Conservation (phyloP, 2,329 filamentous ascomycete species). For the Pseudocercospora fijiensis region DNA sequence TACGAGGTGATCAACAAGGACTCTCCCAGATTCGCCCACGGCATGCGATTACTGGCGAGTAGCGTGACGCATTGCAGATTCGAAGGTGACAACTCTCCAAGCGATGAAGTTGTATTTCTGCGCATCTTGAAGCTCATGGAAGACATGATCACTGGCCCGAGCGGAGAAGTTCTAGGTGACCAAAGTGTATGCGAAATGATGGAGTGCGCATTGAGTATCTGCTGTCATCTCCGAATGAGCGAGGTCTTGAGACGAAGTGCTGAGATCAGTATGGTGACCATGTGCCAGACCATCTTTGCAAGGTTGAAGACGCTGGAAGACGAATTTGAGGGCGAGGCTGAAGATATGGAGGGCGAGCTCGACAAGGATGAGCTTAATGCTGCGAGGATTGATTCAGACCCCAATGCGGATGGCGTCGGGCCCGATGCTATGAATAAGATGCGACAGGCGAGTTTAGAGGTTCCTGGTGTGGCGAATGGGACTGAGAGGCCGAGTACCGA, state of each 20-base stretch:
- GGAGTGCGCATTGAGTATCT: constrained; percentile 95
- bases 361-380: constrained; percentile 68
- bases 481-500: constrained; percentile 39
- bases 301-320: constrained; percentile 83
- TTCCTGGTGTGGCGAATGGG: constrained; percentile 35
- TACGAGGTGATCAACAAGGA: constrained; percentile 85
- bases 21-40: constrained; percentile 83
- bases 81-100: constrained; percentile 89
- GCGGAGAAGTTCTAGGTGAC: constrained; percentile 90
- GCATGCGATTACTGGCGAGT: constrained; percentile 91
- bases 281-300: constrained; percentile 98
- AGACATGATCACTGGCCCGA: constrained; percentile 91
- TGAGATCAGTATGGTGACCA: constrained; percentile 95
- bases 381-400: constrained; percentile 74
- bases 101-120: constrained; percentile 91
- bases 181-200: constrained; percentile 99
- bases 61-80: constrained; percentile 98
- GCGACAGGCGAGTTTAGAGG: constrained; percentile 63
- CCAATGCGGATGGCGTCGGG: constrained; percentile 45
- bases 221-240: constrained; percentile 87
- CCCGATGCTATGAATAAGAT: constrained; percentile 43
- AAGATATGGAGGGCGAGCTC: constrained; percentile 62
- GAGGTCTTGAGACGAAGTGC: constrained; percentile 87
- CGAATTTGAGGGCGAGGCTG: constrained; percentile 60
- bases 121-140: constrained; percentile 98